phyloP scores from a whole-genome alignment of 2,329 filamentous ascomycete species.

The Colletotrichum sp. region DNA sequence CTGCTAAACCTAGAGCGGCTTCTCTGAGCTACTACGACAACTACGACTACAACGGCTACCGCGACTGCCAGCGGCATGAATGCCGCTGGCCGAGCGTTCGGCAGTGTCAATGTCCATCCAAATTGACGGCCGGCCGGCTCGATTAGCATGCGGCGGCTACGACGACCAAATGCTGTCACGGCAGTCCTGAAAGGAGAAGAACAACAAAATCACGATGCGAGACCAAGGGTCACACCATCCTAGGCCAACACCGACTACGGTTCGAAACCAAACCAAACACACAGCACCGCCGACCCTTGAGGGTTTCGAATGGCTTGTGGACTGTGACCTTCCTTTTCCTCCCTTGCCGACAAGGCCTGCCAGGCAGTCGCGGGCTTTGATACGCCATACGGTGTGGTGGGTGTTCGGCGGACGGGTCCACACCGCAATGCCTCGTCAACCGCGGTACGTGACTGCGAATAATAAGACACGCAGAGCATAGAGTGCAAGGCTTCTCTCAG shows the following conservation, averaged over 20 bases:
- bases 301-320: not conserved
- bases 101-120: not conserved
- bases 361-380: not conserved
- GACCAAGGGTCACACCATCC: not conserved
- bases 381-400: not conserved
- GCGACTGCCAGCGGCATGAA: not conserved
- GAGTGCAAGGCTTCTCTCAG: not conserved
- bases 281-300: not conserved
- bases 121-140: not conserved
- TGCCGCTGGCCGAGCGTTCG: not conserved
- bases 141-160: not conserved
- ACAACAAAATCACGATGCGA: not conserved
- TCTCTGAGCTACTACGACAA: not conserved
- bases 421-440: not conserved
- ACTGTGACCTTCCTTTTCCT: slow-evolving; percentile 2
- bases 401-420: not conserved
- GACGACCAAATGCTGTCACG: not conserved
- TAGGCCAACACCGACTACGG: not conserved
- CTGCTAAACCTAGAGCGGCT: not conserved
- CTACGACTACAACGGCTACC: not conserved
- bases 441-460: not conserved
- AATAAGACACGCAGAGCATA: not conserved
- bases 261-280: slow-evolving; percentile 13
- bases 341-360: not conserved
- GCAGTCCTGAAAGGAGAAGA: not conserved